phyloP scores from a whole-genome alignment of 2,329 filamentous ascomycete genomes.

The Drechslerella coelobrocha region DNA sequence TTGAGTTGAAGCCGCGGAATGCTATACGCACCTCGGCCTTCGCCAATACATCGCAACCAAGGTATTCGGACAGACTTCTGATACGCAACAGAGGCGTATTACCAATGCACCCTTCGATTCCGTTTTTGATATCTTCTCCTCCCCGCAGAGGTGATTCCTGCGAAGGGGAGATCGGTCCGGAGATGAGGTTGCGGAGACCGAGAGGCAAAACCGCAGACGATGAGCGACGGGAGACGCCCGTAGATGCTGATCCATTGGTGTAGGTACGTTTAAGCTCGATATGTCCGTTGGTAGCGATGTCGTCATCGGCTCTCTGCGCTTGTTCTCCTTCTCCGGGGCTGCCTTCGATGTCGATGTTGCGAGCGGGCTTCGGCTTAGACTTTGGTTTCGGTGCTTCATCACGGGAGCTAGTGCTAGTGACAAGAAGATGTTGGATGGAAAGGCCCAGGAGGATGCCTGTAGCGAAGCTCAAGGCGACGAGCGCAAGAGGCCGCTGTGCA shows the following conservation, averaged over 20 bases:
- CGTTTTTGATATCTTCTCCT: conserved; percentile 67
- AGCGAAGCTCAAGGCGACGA: conserved; percentile 26
- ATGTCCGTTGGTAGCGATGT: too few relatives aligned
- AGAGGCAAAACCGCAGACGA: conserved; percentile 41
- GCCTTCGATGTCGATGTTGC: too few relatives aligned
- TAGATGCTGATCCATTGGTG: not conserved
- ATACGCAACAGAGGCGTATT: conserved; percentile 90
- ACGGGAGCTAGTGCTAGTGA: not conserved
- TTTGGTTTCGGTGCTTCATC: too few relatives aligned
- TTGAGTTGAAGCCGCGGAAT: not conserved
- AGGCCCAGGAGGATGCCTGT: conserved; percentile 32
- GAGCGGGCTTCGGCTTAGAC: not conserved
- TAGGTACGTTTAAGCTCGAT: not conserved
- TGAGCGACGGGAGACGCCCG: not conserved
- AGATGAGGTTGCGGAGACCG: conserved; percentile 27
- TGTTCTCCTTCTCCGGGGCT: conserved; percentile 10
- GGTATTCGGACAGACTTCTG: conserved; percentile 81
- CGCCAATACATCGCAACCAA: conserved; percentile 85
- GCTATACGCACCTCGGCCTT: conserved; percentile 74
- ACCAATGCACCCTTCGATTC: conserved; percentile 90
- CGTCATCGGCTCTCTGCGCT: not conserved
- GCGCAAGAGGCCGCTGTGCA: conserved; percentile 17
- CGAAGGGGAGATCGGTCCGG: not conserved
- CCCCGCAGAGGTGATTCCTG: conserved; percentile 10
- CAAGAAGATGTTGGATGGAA: conserved; percentile 24